phyloP scores from a whole-genome alignment of 2,329 filamentous ascomycete genomes.

The Aureobasidium namibiae region DNA sequence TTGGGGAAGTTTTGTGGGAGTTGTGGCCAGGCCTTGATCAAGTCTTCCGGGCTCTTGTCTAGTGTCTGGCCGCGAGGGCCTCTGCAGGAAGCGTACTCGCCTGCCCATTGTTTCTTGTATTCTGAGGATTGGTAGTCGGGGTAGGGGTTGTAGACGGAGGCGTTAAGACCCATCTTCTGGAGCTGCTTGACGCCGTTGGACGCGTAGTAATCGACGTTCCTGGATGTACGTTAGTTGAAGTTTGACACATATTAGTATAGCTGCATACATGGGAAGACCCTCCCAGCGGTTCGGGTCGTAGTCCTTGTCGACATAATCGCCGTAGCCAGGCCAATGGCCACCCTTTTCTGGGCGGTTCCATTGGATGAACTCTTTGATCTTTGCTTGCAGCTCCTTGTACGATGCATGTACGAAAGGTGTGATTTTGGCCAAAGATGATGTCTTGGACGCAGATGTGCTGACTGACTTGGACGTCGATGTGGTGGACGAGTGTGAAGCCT shows the following conservation, averaged over 20 bases:
- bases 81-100: constrained; percentile 54
- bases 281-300: constrained; percentile 44
- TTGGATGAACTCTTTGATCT: constrained; percentile 34
- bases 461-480: not conserved
- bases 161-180: constrained; percentile 25
- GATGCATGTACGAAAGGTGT: constrained; percentile 13
- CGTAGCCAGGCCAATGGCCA: constrained; percentile 38
- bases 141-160: constrained; percentile 61
- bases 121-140: constrained; percentile 57
- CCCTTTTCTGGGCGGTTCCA: constrained; percentile 31
- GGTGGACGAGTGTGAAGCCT: not conserved
- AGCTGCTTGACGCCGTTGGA: constrained; percentile 25
- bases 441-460: not conserved
- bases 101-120: constrained; percentile 52
- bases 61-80: constrained; percentile 47
- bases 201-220: constrained; percentile 33
- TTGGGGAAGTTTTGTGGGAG: constrained; percentile 51
- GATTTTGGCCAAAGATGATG: not conserved
- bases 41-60: constrained; percentile 52
- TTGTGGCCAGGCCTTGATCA: constrained; percentile 54
- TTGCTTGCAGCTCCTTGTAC: constrained; percentile 19
- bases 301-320: constrained; percentile 32
- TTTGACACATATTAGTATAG: constrained; percentile 22
- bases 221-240: not conserved
- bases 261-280: constrained; percentile 24